These are phyloP conservation scores for Colletotrichum camelliae DNA, from an alignment of 2,329 filamentous ascomycete genomes.

Conservation along the genomic window DNA sequence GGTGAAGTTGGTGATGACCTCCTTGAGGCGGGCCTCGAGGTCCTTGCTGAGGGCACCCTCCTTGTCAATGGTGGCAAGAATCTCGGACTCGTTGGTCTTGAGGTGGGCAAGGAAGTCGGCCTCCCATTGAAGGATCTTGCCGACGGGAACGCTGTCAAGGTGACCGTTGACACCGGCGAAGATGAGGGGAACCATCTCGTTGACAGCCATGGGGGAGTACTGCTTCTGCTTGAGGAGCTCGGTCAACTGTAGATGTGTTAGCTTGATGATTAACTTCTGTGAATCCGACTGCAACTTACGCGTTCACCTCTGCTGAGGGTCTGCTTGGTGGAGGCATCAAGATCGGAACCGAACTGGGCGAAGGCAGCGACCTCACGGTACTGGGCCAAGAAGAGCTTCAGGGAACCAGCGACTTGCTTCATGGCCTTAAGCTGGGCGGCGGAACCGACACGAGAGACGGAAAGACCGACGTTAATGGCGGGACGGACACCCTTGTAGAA, in stretches of 20 bases:
- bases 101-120: conserved; percentile 91
- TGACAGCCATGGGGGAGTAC: conserved; percentile 97
- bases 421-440: conserved; percentile 99
- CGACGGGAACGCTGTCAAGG: conserved; percentile 87
- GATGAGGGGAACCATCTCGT: conserved; percentile 99
- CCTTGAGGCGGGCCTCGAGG: conserved; percentile 81
- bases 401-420: conserved; percentile 99
- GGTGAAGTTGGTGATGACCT: conserved; percentile 81
- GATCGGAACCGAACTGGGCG: conserved; percentile 99
- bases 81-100: conserved; percentile 85
- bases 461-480: conserved; percentile 99
- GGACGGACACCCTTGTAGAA: conserved; percentile 99
- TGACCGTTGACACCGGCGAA: conserved; percentile 98
- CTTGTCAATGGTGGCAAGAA: conserved; percentile 89
- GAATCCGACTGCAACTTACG: conserved; percentile 59
- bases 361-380: conserved; percentile 99
- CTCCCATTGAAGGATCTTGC: conserved; percentile 94
- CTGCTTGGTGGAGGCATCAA: conserved; percentile 99
- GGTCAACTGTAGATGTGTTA: conserved; percentile 64
- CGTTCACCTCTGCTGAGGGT: conserved; percentile 98
- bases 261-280: not conserved
- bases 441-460: conserved; percentile 99
- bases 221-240: conserved; percentile 99
- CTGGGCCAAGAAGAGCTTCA: conserved; percentile 99
- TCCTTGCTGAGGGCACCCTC: conserved; percentile 97